Evolutionary conservation across 202 grass and related monocot genomes (phyloP).

Genomic region (Zizania palustris): DNA sequence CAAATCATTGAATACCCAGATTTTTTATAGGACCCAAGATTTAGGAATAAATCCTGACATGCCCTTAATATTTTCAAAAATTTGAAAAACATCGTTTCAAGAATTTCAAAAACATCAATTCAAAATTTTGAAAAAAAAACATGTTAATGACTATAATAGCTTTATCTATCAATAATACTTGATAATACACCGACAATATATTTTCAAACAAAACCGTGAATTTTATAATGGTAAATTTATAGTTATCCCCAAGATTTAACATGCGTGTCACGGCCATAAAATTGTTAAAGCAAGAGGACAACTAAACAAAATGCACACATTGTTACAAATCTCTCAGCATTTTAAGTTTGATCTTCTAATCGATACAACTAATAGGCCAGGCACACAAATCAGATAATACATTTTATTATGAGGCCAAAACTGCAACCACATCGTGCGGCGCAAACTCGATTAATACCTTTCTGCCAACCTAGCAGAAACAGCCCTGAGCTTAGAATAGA

Average conservation of each 20-base stretch:
- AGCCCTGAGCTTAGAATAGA: slow-evolving; percentile 89
- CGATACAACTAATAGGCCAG: slow-evolving; percentile 5
- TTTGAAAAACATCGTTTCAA: too few species aligned
- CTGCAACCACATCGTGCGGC: neutral
- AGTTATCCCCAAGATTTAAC: neutral
- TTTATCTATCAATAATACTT: too few species aligned
- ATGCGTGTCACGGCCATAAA: neutral
- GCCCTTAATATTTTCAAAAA: too few species aligned
- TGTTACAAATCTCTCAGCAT: neutral
- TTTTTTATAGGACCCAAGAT: too few species aligned
- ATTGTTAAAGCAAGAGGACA: neutral
- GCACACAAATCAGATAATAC: slow-evolving; percentile 33
- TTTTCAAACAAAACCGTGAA: too few species aligned
- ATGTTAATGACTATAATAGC: too few species aligned
- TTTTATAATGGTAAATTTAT: too few species aligned
- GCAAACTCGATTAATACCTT: slow-evolving; percentile 47
- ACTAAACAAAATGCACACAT: neutral
- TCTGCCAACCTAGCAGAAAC: slow-evolving; percentile 80
- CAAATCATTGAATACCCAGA: too few species aligned
- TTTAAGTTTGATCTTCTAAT: slow-evolving; percentile 7
- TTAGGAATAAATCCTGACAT: too few species aligned
- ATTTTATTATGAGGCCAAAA: slow-evolving; percentile 23
- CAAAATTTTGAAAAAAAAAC: too few species aligned
- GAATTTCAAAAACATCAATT: too few species aligned
- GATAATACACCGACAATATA: too few species aligned